Evolutionary conservation across 2,329 filamentous ascomycete species (phyloP), one percentile per base, ranked within the genome.

Genomic region (Colletotrichum zoysiae): DNA sequence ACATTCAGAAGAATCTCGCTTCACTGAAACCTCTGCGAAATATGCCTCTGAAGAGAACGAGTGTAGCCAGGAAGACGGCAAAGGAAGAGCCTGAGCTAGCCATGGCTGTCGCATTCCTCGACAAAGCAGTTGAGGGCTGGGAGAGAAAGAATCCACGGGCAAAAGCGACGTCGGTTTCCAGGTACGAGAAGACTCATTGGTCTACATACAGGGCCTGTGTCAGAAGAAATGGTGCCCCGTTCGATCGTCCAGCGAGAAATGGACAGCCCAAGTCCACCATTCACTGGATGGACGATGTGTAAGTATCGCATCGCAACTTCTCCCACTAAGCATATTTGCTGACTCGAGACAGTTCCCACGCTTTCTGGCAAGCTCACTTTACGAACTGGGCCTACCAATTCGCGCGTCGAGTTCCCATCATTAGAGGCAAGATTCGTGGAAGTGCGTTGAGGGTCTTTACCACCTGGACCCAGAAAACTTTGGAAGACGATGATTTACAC

Each of bases 201-300:
- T 20, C 55, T 3, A 75, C 74, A 0, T 75, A 66, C 38, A 59
- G n/a, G 8, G 72, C 72, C 5, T 73, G 64, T 8, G 65, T 73
- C 20, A 44, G n/a, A 16, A 55, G 69, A 16, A 1, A 56, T 1
- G 74, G 74, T 1, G 64, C 51, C 1, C 3, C 16, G 7, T 65
- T 58, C 14, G 16, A 12, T 1, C 55, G 53, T 9, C 61, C 18
- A 11, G 35, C 44, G 18, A 44, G 61, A 16, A 53, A 38, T 3
- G 44, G 51, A 5, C 33, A 38, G 20, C 18, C 23, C 2, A 58
- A 51, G 55, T 30, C 57, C 3, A 23, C n/a, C 0, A 53, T 65
- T 26, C 20, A 65, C 38, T 69, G 67, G 67, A 65, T 69, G 53
- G 53, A 14, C 11, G 67, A 65, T 18, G 46, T 65, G 59, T 69